Base-by-base conservation (phyloP, 495 filamentous ascomycete genomes). In the Hyaloscypha hepaticicola region DNA sequence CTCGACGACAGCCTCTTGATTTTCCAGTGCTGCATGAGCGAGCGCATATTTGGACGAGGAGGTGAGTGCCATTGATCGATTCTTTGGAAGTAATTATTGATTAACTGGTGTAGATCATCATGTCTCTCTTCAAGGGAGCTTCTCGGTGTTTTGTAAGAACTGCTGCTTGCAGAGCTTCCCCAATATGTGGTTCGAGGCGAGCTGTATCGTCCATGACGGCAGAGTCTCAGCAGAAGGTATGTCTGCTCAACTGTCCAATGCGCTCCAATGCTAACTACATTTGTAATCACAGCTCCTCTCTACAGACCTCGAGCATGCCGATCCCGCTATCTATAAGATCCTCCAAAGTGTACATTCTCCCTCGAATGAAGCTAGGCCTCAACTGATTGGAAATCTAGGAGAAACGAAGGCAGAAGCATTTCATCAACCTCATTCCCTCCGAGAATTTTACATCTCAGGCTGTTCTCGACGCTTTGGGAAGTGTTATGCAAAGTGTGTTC, bases 381-480 rank as follows among this genome's bases (percentile, higher is more conserved):
- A 22, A 38, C 64, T 66, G 16, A 69, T 56, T 38, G 29, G 19
- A 28, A 11, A 8, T 63, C 22, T 70, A 97, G 92, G 94, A 99
- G 80, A 97, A 97, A 86, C 82, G 82, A 64, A 85, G 95, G 66
- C 95, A 99, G 75, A 94, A 96, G 77, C 90, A 97, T 72, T 98
- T 97, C 75, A 94, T 99, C 77, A 98, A 98, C 79, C 86, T 99
- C 61, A 99, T 99, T 66, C 95, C 95, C 19, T 99, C 95, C 24
- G 95, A 99, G 78, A 99, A 99, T 79, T 98, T 99, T 77, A 98
- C 95, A 11, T 97, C 95, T 19, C 92, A 97, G 75, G 92, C 95
- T 24, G 95, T 99, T 12, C 85, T 97, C 41, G 95, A 98, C 85
- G 93, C 94, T 9, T 80, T 99, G 62, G 95, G 95, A 72, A 97